Conservation (phyloP, 2,329 filamentous ascomycete genomes). For the Arthrobotrys entomopaga region DNA sequence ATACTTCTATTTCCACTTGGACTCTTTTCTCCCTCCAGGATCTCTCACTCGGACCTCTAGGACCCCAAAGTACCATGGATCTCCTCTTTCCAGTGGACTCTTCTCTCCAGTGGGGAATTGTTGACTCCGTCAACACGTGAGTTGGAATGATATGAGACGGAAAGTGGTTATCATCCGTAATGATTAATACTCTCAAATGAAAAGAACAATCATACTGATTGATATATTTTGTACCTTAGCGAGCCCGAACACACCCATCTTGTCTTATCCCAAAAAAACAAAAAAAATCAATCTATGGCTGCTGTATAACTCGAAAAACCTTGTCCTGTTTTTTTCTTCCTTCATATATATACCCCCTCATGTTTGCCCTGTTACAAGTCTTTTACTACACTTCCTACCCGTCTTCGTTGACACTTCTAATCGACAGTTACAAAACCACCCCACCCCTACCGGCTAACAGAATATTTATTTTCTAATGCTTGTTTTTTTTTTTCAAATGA, state of each 20-base stretch:
- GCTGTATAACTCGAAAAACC: constrained; percentile 22
- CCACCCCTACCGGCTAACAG: neutral
- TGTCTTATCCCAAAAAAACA: neutral
- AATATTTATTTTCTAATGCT: constrained; percentile 38
- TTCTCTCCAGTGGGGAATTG: constrained; percentile 4
- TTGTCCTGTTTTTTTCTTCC: constrained; percentile 4
- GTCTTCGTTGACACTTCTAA: constrained; percentile 36
- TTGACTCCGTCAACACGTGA: constrained; percentile 16
- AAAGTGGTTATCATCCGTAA: neutral
- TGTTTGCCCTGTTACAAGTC: neutral
- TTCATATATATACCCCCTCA: constrained; percentile 28
- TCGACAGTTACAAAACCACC: constrained; percentile 20
- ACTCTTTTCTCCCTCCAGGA: constrained; percentile 4
- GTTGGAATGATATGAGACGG: neutral
- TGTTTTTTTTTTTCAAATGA: constrained; percentile 5
- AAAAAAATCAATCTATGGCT: constrained; percentile 8
- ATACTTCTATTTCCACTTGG: constrained; percentile 2
- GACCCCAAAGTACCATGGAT: constrained; percentile 5
- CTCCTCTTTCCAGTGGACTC: constrained; percentile 6
- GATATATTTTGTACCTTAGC: constrained; percentile 36
- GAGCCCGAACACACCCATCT: constrained; percentile 29
- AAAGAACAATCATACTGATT: constrained; percentile 23
- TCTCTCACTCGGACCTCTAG: constrained; percentile 1
- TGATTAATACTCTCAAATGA: neutral
- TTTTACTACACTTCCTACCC: constrained; percentile 17